phyloP scores from a whole-genome alignment of 129 eudicot species.

The sunflower (Helianthus annuus) region DNA sequence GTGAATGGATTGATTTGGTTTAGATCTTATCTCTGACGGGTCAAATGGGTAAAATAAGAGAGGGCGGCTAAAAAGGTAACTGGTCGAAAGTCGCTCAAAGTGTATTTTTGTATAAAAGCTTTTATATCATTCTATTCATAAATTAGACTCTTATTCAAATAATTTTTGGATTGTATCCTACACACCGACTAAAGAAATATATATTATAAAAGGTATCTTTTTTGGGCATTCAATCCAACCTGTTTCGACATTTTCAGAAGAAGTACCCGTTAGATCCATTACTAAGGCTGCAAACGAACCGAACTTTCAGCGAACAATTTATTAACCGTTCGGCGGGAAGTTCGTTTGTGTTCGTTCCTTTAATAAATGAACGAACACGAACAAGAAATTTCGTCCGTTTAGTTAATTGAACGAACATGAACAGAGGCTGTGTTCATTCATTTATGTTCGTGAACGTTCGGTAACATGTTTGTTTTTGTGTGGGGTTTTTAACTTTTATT shows the following conservation, averaged over 20 bases:
- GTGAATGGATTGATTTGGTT: neutral
- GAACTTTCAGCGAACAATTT: too few relatives aligned
- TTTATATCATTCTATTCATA: neutral
- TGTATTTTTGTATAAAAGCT: slow-evolving; percentile 1
- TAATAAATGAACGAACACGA: too few relatives aligned
- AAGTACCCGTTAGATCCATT: neutral
- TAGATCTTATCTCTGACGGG: neutral
- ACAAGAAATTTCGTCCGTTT: too few relatives aligned
- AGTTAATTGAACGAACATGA: too few relatives aligned
- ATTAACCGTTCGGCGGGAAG: too few relatives aligned
- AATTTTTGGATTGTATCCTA: neutral
- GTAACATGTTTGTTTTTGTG: too few relatives aligned
- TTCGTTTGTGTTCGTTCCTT: too few relatives aligned
- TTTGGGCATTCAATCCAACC: neutral
- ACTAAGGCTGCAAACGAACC: too few relatives aligned
- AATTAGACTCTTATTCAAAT: neutral
- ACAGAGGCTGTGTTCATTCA: too few relatives aligned
- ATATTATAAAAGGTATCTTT: neutral
- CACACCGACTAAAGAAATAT: neutral
- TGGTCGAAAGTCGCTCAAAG: neutral
- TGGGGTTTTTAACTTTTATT: too few relatives aligned
- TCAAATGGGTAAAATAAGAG: neutral
- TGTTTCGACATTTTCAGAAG: neutral
- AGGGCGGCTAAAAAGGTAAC: neutral
- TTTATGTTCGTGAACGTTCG: too few relatives aligned